phyloP scores from a whole-genome alignment of 2,329 filamentous ascomycete genomes.

The Curvularia sp. region DNA sequence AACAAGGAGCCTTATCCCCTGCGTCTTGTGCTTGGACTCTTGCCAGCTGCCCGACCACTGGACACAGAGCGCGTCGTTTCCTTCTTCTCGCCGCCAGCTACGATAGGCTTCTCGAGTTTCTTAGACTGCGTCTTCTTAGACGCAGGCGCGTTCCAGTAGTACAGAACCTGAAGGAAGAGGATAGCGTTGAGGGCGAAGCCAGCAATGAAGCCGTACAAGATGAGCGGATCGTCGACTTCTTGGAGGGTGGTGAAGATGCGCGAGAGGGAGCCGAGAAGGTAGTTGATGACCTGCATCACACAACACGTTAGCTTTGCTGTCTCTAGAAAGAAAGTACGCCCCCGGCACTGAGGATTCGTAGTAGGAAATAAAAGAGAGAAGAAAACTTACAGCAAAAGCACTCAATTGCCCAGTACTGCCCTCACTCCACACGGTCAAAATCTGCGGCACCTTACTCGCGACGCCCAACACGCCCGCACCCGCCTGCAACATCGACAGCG shows the following conservation, averaged over 20 bases:
- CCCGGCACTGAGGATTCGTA: not conserved
- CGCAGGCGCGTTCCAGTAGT: constrained; percentile 81
- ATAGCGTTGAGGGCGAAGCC: constrained; percentile 90
- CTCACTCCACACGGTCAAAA: constrained; percentile 81
- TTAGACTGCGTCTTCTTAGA: constrained; percentile 49
- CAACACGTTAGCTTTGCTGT: not conserved
- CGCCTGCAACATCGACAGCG: constrained; percentile 78
- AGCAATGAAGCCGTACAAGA: constrained; percentile 91
- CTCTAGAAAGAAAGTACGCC: not conserved
- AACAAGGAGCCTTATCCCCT: constrained; percentile 53
- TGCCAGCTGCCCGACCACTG: constrained; percentile 48
- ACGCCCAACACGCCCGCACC: constrained; percentile 83
- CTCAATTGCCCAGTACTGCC: constrained; percentile 94
- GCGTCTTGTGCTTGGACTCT: constrained; percentile 63
- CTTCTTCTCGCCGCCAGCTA: constrained; percentile 37
- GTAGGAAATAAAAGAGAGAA: too few relatives aligned
- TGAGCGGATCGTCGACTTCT: constrained; percentile 95
- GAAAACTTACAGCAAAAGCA: constrained; percentile 82
- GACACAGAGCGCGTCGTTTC: constrained; percentile 44
- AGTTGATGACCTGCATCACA: constrained; percentile 85
- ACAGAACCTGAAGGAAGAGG: constrained; percentile 87
- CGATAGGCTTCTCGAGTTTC: constrained; percentile 50
- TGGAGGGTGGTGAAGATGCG: constrained; percentile 98
- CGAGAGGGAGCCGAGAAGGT: constrained; percentile 87
- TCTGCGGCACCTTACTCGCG: constrained; percentile 93